Conservation (phyloP, 768 basidiomycete species). For the Harrya chromipes region DNA sequence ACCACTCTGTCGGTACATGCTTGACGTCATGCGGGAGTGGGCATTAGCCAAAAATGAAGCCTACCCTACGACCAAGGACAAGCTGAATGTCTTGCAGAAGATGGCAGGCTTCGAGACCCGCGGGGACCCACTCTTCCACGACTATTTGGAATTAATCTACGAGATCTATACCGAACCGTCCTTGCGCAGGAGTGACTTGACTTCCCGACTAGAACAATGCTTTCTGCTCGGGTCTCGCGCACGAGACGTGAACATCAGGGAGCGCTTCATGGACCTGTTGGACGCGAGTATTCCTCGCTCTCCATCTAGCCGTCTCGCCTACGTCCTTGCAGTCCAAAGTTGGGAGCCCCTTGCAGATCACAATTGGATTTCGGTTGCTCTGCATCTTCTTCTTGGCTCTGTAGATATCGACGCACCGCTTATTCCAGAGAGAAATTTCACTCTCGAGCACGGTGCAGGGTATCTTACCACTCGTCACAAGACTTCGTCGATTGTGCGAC, state of each 20-base stretch:
- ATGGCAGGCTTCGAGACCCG: conserved; percentile 83
- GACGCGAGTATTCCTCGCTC: conserved; percentile 86
- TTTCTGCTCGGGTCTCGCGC: conserved; percentile 91
- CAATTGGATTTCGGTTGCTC: conserved; percentile 91
- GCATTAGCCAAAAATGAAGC: conserved; percentile 81
- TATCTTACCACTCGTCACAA: conserved; percentile 45
- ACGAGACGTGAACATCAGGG: conserved; percentile 72
- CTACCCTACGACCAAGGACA: conserved; percentile 94
- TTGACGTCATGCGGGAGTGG: conserved; percentile 88
- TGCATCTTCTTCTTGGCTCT: conserved; percentile 86
- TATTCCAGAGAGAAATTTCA: conserved; percentile 41
- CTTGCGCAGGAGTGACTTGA: conserved; percentile 89
- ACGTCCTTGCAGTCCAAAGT: conserved; percentile 88
- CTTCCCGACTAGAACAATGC: conserved; percentile 86
- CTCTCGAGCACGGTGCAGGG: conserved; percentile 30
- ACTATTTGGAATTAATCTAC: conserved; percentile 86
- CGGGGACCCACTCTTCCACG: conserved; percentile 73
- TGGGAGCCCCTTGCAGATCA: conserved; percentile 93
- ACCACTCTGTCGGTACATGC: conserved; percentile 75
- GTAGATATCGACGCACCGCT: conserved; percentile 43
- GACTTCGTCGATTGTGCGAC: conserved; percentile 56
- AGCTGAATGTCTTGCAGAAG: conserved; percentile 82
- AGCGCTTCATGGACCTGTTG: conserved; percentile 84
- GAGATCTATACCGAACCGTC: conserved; percentile 90
- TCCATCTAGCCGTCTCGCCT: conserved; percentile 77